Evolutionary conservation across 1,284 basidiomycete genomes (phyloP), one percentile per base, ranked within the genome.

Genomic region (Tilletia caries): DNA sequence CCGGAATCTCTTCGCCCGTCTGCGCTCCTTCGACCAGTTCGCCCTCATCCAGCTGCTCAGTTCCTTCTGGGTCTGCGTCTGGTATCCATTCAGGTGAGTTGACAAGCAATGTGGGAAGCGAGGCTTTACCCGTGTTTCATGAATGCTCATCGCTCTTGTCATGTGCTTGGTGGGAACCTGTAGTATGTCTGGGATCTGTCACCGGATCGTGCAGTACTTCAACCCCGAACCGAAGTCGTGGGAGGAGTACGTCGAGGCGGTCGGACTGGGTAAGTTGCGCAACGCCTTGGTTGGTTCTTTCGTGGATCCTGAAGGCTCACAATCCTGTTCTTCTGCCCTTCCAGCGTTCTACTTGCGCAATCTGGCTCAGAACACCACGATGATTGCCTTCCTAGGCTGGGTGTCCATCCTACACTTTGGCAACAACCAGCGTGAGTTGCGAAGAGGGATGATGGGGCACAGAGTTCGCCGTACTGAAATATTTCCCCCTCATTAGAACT

Each of bases 291-390:
- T n/a, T n/a, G n/a, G n/a, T n/a, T n/a, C n/a, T n/a, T n/a, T n/a
- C n/a, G n/a, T n/a, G n/a, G 43, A 1, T n/a, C 25, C 32, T 15
- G 46, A 64, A 34, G 25, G 37, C 29, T 65, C 3, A 65, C 27
- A n/a, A n/a, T n/a, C n/a, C 23, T n/a, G 23, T 37, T 23, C 23
- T 62, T 12, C 33, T 5, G 18, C 1, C 32, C 46, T 29, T n/a
- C 12, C 71, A 69, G 83, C 83, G 15, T 86, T 88, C 67, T 87
- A 87, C 75, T 82, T 87, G 34, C 80, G 87, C n/a, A 85, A 87
- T 54, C 73, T 88, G 29, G 86, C 87, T n/a, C 87, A 88, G 74
- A 87, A 87, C 71, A 85, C 86, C 2, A 87, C 86, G 3, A 87
- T 84, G 84, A 71, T 82, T 1, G 79, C 76, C 0, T 80, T 86